These are phyloP conservation scores for Ophiocordyceps sinensis DNA, from an alignment of 2,329 filamentous ascomycete species.

Conservation along the genomic window DNA sequence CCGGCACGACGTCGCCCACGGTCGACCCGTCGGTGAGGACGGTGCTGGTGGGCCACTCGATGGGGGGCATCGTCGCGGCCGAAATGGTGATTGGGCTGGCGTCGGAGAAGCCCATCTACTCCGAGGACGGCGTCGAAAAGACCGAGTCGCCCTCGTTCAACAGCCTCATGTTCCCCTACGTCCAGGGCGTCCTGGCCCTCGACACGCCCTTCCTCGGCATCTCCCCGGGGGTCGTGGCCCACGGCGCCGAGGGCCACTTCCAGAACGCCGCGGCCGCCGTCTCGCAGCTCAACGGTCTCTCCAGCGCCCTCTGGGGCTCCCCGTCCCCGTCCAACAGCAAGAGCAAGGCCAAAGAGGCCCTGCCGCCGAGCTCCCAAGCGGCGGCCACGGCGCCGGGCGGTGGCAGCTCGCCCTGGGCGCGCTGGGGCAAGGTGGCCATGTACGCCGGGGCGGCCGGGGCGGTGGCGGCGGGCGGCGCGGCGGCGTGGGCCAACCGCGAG, in stretches of 20 bases:
- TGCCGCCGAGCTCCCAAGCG: not conserved
- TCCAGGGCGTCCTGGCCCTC: slow-evolving; percentile 81
- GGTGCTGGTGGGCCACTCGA: slow-evolving; percentile 75
- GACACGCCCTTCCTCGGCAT: slow-evolving; percentile 87
- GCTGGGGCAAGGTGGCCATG: slow-evolving; percentile 75
- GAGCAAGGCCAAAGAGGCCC: not conserved
- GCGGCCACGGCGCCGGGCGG: slow-evolving; percentile 5
- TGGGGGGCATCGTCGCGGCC: slow-evolving; percentile 87
- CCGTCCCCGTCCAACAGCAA: slow-evolving; percentile 5
- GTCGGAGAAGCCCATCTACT: slow-evolving; percentile 38
- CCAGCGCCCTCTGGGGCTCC: slow-evolving; percentile 51
- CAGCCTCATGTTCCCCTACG: slow-evolving; percentile 79
- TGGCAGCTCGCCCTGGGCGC: slow-evolving; percentile 43
- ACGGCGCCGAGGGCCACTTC: slow-evolving; percentile 77
- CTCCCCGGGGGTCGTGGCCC: slow-evolving; percentile 67
- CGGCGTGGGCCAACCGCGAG: slow-evolving; percentile 75
- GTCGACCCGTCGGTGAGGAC: slow-evolving; percentile 74
- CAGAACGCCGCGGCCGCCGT: slow-evolving; percentile 56
- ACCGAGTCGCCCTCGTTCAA: slow-evolving; percentile 26
- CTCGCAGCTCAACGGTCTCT: slow-evolving; percentile 48
- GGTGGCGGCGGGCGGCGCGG: slow-evolving; percentile 67
- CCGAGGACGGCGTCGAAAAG: slow-evolving; percentile 26
- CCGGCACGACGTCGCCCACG: slow-evolving; percentile 66
- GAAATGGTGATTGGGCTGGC: slow-evolving; percentile 67
- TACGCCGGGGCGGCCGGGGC: slow-evolving; percentile 74